A percentile compares a stretch with the other conserved stretches of the same genome.
Conservation (phyloP, 495 filamentous ascomycete species). For the Tuber melanosporum region DNA sequence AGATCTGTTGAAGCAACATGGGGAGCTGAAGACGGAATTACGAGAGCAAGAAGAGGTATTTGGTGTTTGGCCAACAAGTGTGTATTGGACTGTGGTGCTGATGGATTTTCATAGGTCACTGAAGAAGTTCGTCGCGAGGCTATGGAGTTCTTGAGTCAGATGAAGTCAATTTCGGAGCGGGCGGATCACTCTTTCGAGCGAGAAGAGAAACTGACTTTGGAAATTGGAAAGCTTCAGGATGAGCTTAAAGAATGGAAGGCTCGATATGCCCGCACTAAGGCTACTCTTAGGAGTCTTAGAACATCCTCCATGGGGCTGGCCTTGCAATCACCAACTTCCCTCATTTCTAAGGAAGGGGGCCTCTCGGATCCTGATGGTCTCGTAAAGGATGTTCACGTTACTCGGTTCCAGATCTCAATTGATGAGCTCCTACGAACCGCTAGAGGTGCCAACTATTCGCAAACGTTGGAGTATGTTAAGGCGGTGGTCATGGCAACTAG, state of each 20-base stretch:
- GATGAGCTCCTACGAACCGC: slow-evolving; percentile 82
- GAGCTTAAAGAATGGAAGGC: slow-evolving; percentile 83
- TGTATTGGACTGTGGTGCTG: background rate
- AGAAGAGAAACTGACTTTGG: slow-evolving; percentile 66
- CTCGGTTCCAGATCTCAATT: slow-evolving; percentile 89
- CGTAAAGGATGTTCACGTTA: slow-evolving; percentile 85
- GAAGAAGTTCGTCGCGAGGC: slow-evolving; percentile 84
- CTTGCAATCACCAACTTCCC: slow-evolving; percentile 56
- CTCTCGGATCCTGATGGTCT: slow-evolving; percentile 67
- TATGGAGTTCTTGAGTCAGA: slow-evolving; percentile 75
- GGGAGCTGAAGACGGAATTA: slow-evolving; percentile 62
- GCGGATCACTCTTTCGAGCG: slow-evolving; percentile 70
- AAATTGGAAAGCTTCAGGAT: slow-evolving; percentile 66
- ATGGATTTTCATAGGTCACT: slow-evolving; percentile 55
- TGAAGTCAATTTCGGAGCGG: slow-evolving; percentile 75
- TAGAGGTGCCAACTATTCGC: slow-evolving; percentile 61
- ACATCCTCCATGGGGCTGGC: slow-evolving; percentile 69
- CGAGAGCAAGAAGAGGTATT: slow-evolving; percentile 58
- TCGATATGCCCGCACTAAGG: slow-evolving; percentile 78
- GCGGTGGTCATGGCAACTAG: slow-evolving; percentile 70
- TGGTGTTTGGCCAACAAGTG: background rate
- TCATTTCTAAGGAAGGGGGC: slow-evolving; percentile 60
- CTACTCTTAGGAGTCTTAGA: slow-evolving; percentile 73
- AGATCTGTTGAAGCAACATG: slow-evolving; percentile 52
- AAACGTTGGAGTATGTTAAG: slow-evolving; percentile 74